Percentiles rank a stretch among this genome's conserved stretches.
Evolutionary conservation across 306 rosid genomes (phyloP).

Genomic region (Hippophae tibetana): DNA sequence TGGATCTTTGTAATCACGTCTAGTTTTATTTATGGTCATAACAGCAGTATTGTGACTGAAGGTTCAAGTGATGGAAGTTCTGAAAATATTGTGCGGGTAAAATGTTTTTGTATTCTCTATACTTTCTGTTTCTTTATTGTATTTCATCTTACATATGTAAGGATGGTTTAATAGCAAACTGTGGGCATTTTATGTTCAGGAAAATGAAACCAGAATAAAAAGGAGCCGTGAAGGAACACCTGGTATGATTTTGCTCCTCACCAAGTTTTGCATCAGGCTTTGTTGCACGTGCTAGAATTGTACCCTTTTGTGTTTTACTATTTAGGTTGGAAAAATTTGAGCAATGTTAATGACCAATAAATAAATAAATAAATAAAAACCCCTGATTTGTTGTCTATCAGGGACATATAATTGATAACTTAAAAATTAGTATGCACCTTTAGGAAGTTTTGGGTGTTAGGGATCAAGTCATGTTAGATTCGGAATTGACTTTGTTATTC

Average conservation of each 20-base stretch:
- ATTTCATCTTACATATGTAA: constrained; percentile 7
- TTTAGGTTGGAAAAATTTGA: neutral
- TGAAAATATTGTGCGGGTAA: constrained; percentile 66
- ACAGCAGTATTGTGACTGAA: constrained; percentile 57
- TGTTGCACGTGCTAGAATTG: constrained; percentile 21
- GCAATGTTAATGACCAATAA: too few relatives aligned
- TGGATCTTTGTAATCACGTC: neutral
- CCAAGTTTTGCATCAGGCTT: constrained; percentile 23
- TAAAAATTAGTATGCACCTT: too few relatives aligned
- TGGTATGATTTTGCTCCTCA: constrained; percentile 45
- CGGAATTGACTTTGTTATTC: too few relatives aligned
- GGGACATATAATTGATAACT: too few relatives aligned
- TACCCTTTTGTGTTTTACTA: constrained; percentile 6
- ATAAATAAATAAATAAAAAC: too few relatives aligned
- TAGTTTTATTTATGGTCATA: constrained; percentile 11
- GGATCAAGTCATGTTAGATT: too few relatives aligned
- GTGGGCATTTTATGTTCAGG: constrained; percentile 44
- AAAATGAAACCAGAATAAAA: constrained; percentile 56
- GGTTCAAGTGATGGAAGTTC: constrained; percentile 85
- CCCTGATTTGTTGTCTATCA: too few relatives aligned
- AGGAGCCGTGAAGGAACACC: constrained; percentile 79
- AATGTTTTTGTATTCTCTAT: constrained; percentile 16
- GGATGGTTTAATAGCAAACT: constrained; percentile 15
- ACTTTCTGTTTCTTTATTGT: constrained; percentile 12
- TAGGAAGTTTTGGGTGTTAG: too few relatives aligned